These are phyloP conservation scores for Malassezia obtusa DNA, from an alignment of 1,284 basidiomycete genomes.

Conservation along the genomic window DNA sequence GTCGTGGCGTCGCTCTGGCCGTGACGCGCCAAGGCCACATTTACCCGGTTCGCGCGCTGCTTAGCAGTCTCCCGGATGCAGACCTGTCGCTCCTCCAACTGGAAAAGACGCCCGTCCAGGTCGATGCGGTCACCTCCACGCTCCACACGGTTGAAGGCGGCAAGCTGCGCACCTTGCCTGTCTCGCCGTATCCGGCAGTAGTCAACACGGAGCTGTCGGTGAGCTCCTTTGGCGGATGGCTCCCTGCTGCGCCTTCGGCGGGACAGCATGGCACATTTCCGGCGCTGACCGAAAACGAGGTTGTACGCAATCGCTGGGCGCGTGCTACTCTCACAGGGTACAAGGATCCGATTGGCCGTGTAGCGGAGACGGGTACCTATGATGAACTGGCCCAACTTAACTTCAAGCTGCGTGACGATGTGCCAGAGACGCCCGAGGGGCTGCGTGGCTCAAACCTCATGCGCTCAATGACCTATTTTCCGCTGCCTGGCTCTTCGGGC, in stretches of 20 bases:
- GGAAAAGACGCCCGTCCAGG: conserved; percentile 20
- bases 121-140: conserved; percentile 7
- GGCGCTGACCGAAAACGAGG: conserved; percentile 19
- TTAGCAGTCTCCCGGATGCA: conserved; percentile 57
- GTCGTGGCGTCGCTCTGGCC: conserved; percentile 44
- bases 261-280: not conserved
- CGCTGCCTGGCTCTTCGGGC: conserved; percentile 62
- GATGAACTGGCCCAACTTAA: conserved; percentile 58
- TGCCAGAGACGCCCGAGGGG: conserved; percentile 26
- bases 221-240: conserved; percentile 55
- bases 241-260: conserved; percentile 5
- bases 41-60: conserved; percentile 53
- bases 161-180: conserved; percentile 54
- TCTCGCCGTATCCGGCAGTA: conserved; percentile 61
- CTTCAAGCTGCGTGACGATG: conserved; percentile 30
- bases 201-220: conserved; percentile 54
- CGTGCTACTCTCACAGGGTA: conserved; percentile 38
- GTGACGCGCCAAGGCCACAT: conserved; percentile 47
- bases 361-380: conserved; percentile 56
- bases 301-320: conserved; percentile 35
- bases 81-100: conserved; percentile 53
- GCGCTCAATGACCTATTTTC: conserved; percentile 47
- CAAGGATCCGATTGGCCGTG: conserved; percentile 33
- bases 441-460: conserved; percentile 19
- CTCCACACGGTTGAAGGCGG: conserved; percentile 1